Base-by-base conservation (phyloP, 164 flowering plant species). In the Tetracentron sinense region DNA sequence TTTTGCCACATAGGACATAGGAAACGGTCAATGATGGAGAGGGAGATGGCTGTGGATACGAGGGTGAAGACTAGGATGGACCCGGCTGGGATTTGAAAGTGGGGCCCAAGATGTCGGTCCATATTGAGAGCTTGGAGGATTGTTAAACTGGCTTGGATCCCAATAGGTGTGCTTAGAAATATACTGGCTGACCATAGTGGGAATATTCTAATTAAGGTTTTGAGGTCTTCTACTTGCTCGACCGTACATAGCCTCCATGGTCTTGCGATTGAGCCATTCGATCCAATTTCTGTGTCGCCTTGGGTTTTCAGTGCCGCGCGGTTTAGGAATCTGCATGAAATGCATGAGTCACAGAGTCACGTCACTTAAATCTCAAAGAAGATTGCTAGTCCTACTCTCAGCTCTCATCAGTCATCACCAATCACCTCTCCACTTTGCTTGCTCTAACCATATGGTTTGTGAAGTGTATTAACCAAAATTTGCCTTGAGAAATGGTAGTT, bases 151-250 rank as follows among this genome's bases (percentile, higher is more conserved):
- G 0, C 21, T 0, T 26, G 46, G 11, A 76, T 51, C 0, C 33
- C 79, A 2, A 75, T 44, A 5, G 69, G 61, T 29, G 66, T 65
- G 26, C 55, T 21, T 19, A 70, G 10, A 17, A 71, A 64, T 7
- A 78, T 44, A 35, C 77, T 44, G 8, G 59, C 51, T 1, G 71
- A n/a, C n/a, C n/a, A n/a, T n/a, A 74, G 28, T 21, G 80, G 77
- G 15, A 74, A 4, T 12, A 72, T 56, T 58, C 52, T 72, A 21
- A 78, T 61, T 23, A 72, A 54, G 42, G 55, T 53, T 70, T 78
- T 78, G 21, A 75, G 63, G 29, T 75, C 82, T 59, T 78, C 79
- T n/a, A 73, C 75, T 72, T 75, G 54, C 47, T 72, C 28, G 11
- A 75, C 70, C 3, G 70, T 72, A 28, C 79, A 75, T 50, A 67